Base-by-base conservation (phyloP, 768 basidiomycete species). In the Lentinula guzmanii region DNA sequence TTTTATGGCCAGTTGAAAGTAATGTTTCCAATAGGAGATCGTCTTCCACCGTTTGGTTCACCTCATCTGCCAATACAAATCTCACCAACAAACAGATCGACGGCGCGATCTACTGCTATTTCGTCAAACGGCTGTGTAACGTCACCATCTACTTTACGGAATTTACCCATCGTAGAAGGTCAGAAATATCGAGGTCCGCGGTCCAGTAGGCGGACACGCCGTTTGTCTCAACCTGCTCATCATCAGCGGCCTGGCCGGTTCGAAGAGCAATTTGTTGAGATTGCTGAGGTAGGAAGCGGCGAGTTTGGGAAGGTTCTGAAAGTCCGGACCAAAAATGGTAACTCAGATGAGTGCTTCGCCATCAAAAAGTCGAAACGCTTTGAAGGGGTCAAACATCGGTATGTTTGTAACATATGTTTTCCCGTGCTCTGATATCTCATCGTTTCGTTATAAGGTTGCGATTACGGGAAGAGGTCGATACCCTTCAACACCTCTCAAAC, bases 321-420 rank as follows among this genome's bases (percentile, higher is more conserved):
- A 74, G 92, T 89, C 46, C 83, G 82, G 60, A 77, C 79, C 70
- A 92, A 93, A 75, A 78, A 80, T 43, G 78, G 75, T 63, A 75
- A 79, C 63, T 76, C 82, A 41, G 68, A 71, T 39, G 74, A 76
- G 52, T 74, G 92, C 37, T 95, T 82, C 71, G 96, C 96, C 9
- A 86, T 99, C 69, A 99, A 99, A 80, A 90, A 91, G 71, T 95
- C 93, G 34, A 95, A 95, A 76, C 82, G 85, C 35, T 95, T 97
- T 66, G 91, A 94, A 69, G 96, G 96, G 31, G 83, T 82, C 43
- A 89, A 90, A 73, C 95, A 97, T 75, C 82, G 96, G 91, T 95
- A 71, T 68, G 86, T 76, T 34, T 13, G 41, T 60, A 57, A 60
- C 64, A 52, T 59, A 67, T 62, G 63, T 64, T 64, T 67, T 67